Base-by-base conservation (phyloP, 805 yeast species). In the Starmerella tilneyi region DNA sequence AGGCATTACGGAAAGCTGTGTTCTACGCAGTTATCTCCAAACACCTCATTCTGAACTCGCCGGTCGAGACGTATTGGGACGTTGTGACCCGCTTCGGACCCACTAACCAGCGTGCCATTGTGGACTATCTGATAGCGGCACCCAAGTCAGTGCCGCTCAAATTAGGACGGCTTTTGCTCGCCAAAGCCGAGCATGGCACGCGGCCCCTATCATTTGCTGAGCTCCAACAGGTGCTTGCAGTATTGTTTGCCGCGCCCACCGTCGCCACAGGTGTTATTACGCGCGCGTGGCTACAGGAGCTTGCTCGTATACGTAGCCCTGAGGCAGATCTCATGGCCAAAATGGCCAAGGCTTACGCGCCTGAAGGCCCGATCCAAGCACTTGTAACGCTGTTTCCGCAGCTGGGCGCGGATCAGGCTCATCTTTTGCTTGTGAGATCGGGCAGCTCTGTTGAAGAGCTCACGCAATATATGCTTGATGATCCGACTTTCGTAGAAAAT, bases 381-480 rank as follows among this genome's bases (percentile, higher is more conserved):
- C 47, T 54, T 29, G 5, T 11, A 3, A 28, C 41, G 26, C 59
- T 86, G 49, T 83, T 85, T 58, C 95, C 95, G 0, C 72, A 72
- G 31, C 59, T 84, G 28, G 63, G 73, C 0, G 56, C 60, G 3
- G 61, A 65, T 1, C 71, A 75, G 56, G 72, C 79, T 0, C 63
- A 62, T n/a, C 64, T 66, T 2, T 54, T 84, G 2, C 60, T 84
- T 12, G 57, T 62, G 20, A 66, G 70, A 34, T 63, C 71, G 34
- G 36, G 29, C 12, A 13, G 21, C 7, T 66, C 75, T 44, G 74
- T 79, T 1, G 89, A 81, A 49, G 46, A 56, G 27, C 75, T 76
- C 0, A 79, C 82, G 2, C 69, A 76, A 51, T 57, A 67, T 33
- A 57, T 85, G 13, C 65, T 86, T 15, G 94, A 84, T 52, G 65